Evolutionary conservation across 257 asterid genomes (phyloP), one percentile per base, ranked within the genome.

Genomic region (Apocynum venetum): DNA sequence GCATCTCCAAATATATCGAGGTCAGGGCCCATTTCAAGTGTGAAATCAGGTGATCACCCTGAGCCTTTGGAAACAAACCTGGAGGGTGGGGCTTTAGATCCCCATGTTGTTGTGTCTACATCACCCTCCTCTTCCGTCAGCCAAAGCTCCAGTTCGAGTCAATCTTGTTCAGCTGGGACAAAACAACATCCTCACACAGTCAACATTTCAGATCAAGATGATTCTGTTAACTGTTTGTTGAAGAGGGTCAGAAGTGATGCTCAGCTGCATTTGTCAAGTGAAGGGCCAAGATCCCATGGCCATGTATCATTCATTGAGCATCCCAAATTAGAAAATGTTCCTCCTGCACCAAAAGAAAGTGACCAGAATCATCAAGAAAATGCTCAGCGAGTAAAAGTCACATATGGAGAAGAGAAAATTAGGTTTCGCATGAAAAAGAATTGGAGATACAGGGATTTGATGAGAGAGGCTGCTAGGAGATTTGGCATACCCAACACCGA

Each of bases 71-170:
- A 82, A 48, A 35, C 48, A 55, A 89, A 82, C 48, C 88, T 74
- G 0, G 90, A 79, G 49, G 76, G 77, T 77, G 76, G 77, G 75
- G 35, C 60, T 48, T 76, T 48, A 65, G 81, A 84, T 60, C 85
- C 88, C 46, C 82, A 69, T 10, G 79, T 83, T 31, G 80, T 82
- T 57, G 82, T 88, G 74, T 87, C 92, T 6, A 81, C 72, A 43
- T 85, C 97, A 10, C 89, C 96, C 46, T 83, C 98, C 49, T 87
- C 96, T 78, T 91, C 97, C 11, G 82, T 89, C 77, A 89, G 97
- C 59, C 93, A 82, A 31, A 90, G 89, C 80, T 92, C 98, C 51
- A 82, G 80, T 80, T 89, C 97, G 19, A 92, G 96, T 70, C 94
- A 88, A 52, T 84, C 90, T 70, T 89, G 83, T 72, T 92, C 97